phyloP scores from a whole-genome alignment of 2,329 filamentous ascomycete species.

The Lasiodiplodia sp. region DNA sequence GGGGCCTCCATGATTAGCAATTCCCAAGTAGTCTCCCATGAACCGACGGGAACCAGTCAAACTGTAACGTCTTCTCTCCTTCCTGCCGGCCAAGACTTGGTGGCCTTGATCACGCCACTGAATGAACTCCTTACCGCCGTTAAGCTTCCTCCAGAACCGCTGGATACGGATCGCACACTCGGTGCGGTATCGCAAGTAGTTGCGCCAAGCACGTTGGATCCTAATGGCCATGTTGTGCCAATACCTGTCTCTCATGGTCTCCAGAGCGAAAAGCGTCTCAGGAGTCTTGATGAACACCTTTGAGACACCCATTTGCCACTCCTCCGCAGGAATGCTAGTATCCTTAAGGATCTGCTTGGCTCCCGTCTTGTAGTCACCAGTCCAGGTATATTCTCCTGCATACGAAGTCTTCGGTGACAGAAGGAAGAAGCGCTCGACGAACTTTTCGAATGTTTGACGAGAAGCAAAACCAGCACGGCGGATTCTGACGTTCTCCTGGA shows the following conservation, averaged over 20 bases:
- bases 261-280: conserved; percentile 93
- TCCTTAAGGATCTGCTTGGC: conserved; percentile 94
- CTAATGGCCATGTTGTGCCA: conserved; percentile 99
- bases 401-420: conserved; percentile 94
- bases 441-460: conserved; percentile 96
- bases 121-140: conserved; percentile 86
- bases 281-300: conserved; percentile 99
- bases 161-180: conserved; percentile 96
- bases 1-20: conserved; percentile 80
- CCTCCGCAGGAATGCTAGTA: conserved; percentile 91
- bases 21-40: conserved; percentile 91
- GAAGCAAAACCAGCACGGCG: conserved; percentile 96
- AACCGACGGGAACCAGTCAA: conserved; percentile 90
- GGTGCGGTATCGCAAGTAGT: conserved; percentile 88
- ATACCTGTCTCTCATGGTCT: conserved; percentile 97
- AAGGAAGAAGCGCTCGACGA: conserved; percentile 95
- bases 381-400: conserved; percentile 96
- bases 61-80: conserved; percentile 91
- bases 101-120: conserved; percentile 89
- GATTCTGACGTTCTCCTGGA: conserved; percentile 99
- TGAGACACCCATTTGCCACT: conserved; percentile 95
- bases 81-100: conserved; percentile 78
- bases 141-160: conserved; percentile 93
- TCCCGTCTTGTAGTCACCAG: conserved; percentile 84
- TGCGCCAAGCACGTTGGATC: conserved; percentile 96